These are phyloP conservation scores for Debaryomyces sp. DNA, from an alignment of 1,139 yeast species.

Conservation along the genomic window DNA sequence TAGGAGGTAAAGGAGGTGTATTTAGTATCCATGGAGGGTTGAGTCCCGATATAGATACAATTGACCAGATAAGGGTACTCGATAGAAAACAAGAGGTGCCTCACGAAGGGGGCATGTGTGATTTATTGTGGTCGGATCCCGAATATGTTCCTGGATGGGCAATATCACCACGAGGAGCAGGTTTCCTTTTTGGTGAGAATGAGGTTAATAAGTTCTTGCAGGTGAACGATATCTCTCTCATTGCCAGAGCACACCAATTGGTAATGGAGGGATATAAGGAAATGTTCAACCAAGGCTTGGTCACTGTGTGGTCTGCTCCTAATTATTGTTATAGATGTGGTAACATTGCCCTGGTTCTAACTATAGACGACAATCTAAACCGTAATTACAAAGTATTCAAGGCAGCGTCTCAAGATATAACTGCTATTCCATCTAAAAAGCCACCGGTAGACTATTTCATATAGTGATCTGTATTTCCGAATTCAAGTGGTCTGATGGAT, in stretches of 20 bases:
- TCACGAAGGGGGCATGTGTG: slow-evolving; percentile 97
- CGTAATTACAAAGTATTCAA: slow-evolving; percentile 82
- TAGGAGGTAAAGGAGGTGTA: slow-evolving; percentile 58
- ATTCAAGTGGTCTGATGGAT: background rate
- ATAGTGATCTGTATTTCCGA: background rate
- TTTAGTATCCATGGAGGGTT: slow-evolving; percentile 92
- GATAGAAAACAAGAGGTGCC: slow-evolving; percentile 94
- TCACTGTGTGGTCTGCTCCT: slow-evolving; percentile 97
- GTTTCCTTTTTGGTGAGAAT: slow-evolving; percentile 87
- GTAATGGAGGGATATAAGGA: slow-evolving; percentile 88
- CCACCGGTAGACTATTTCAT: slow-evolving; percentile 70
- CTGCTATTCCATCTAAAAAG: slow-evolving; percentile 41
- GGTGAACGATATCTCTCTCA: slow-evolving; percentile 69
- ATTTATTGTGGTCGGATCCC: slow-evolving; percentile 91
- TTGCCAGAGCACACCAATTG: slow-evolving; percentile 92
- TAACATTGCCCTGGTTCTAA: slow-evolving; percentile 47
- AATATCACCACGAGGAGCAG: slow-evolving; percentile 92
- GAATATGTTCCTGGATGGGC: slow-evolving; percentile 94
- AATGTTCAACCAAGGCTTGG: slow-evolving; percentile 57
- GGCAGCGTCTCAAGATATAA: slow-evolving; percentile 67
- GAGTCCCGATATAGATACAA: slow-evolving; percentile 81
- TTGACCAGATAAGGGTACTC: slow-evolving; percentile 77
- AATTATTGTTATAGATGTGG: slow-evolving; percentile 72
- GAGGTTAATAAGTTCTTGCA: slow-evolving; percentile 81
- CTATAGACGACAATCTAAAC: slow-evolving; percentile 64